Conservation (phyloP, 2,329 filamentous ascomycete species). For the Pseudogymnoascus verrucosus region DNA sequence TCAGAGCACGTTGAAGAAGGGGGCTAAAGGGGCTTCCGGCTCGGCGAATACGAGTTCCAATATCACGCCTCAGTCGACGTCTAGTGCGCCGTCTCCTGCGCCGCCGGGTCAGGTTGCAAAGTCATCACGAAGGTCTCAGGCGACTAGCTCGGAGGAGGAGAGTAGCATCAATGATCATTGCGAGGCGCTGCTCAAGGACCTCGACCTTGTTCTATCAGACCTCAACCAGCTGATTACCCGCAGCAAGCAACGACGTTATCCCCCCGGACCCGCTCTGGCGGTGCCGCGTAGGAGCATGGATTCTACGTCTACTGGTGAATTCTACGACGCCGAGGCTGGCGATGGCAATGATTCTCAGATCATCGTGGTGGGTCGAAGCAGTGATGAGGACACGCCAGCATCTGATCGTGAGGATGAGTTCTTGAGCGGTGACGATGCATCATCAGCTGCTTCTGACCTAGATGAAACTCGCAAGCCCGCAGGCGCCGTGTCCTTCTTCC, state of each 20-base stretch:
- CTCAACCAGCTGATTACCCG: slow-evolving; percentile 70
- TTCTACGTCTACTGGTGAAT: slow-evolving; percentile 75
- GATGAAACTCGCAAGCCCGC: slow-evolving; percentile 42
- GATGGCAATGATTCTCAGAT: slow-evolving; percentile 54
- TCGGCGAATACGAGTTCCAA: slow-evolving; percentile 15
- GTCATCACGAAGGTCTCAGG: slow-evolving; percentile 10
- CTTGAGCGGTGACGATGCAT: slow-evolving; percentile 35
- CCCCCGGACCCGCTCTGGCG: slow-evolving; percentile 29
- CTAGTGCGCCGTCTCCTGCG: slow-evolving; percentile 17
- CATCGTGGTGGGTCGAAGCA: slow-evolving; percentile 58
- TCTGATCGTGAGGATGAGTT: slow-evolving; percentile 47
- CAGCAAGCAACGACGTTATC: slow-evolving; percentile 68
- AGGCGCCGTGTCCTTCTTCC: slow-evolving; percentile 66
- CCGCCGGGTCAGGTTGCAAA: slow-evolving; percentile 18
- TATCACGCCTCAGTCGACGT: slow-evolving; percentile 23
- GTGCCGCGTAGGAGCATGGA: slow-evolving; percentile 60
- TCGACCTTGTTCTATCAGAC: slow-evolving; percentile 75
- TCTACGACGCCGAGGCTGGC: slow-evolving; percentile 81
- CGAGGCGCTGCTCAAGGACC: slow-evolving; percentile 70
- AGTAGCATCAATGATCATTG: slow-evolving; percentile 73
- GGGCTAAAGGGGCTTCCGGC: background rate
- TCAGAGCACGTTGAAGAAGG: slow-evolving; percentile 17
- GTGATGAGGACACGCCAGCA: slow-evolving; percentile 52
- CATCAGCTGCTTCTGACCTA: slow-evolving; percentile 51
- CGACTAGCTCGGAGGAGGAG: slow-evolving; percentile 40